Evolutionary conservation across 345 rosid genomes (phyloP), one percentile per base, ranked within the genome.

Genomic region (Aquilaria yunnanensis): DNA sequence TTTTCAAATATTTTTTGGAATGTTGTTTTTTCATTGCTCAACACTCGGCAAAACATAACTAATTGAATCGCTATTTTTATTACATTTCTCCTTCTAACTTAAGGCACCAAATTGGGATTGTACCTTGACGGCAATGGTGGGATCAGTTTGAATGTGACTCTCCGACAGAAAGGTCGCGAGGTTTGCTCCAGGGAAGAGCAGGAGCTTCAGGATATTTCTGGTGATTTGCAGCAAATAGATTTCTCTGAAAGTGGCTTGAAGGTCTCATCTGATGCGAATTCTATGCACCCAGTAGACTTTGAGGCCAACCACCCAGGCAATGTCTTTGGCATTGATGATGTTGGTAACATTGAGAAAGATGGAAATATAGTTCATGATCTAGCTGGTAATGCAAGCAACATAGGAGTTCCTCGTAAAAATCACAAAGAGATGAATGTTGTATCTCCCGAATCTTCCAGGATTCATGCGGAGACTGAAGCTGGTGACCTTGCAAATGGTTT

Each of bases 41-140:
- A n/a, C n/a, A n/a, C n/a, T n/a, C n/a, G n/a, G n/a, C n/a, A n/a
- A n/a, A n/a, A n/a, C n/a, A n/a, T n/a, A n/a, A n/a, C n/a, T n/a
- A n/a, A n/a, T n/a, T n/a, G n/a, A n/a, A n/a, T n/a, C n/a, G n/a
- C n/a, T n/a, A n/a, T n/a, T n/a, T n/a, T n/a, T n/a, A n/a, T n/a
- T n/a, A n/a, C n/a, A n/a, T n/a, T n/a, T n/a, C n/a, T n/a, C n/a
- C n/a, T n/a, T n/a, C n/a, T n/a, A n/a, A n/a, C n/a, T n/a, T n/a
- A n/a, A 81, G 97, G 90, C 86, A 10, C 64, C 72, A 2, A 88
- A 88, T 70, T 87, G 32, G 55, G 32, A 52, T 2, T 8, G 43
- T 8, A 37, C 43, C 43, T 37, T 37, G 43, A 37, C 43, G 43
- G 43, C 4, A 37, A 37, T 37, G 2, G 43, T 37, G 43, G 1